Base-by-base conservation (phyloP, 1,284 basidiomycete species). In the Leucoagaricus sp. region DNA sequence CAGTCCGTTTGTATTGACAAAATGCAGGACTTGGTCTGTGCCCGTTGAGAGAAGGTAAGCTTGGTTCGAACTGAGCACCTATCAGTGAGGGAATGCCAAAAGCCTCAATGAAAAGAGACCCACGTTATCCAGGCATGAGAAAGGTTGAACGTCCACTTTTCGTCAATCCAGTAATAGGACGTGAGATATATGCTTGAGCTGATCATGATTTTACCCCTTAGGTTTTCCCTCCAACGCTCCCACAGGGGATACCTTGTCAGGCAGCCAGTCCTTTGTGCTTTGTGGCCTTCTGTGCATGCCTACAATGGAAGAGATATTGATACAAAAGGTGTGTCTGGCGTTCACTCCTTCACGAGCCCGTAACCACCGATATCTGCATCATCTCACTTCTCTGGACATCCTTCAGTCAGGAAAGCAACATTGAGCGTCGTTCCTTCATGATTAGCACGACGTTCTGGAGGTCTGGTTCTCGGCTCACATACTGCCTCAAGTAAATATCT, bases 231-330 rank as follows among this genome's bases (percentile, higher is more conserved):
- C 81, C 86, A 3, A 74, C 70, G 53, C 69, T 86, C 44, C 74
- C 71, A 0, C 76, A 74, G 12, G 72, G 75, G 84, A 87, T 60
- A 70, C 71, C 2, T 71, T 91, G 40, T 76, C 77, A 9, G 84
- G 83, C 1, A 85, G 85, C n/a, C 86, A 91, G 63, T 88, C 91
- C 66, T 91, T 91, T 64, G 89, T 10, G 84, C 80, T 0, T 69
- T 89, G 25, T 72, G 89, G 34, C 79, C 91, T 3, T 77, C 87
- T 0, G 67, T 82, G 17, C 88, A 91, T 62, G 80, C 77, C n/a
- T 76, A 82, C 61, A 71, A 69, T 21, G 87, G 88, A 4, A 81
- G 79, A 58, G 77, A 79, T 6, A 67, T 87, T 1, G 86, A 88
- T 58, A 73, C 86, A 1, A 89, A 91, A 76, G 84, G 89, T 89